Evolutionary conservation across 1,284 basidiomycete species (phyloP).

Genomic region (Ustilago loliicola): DNA sequence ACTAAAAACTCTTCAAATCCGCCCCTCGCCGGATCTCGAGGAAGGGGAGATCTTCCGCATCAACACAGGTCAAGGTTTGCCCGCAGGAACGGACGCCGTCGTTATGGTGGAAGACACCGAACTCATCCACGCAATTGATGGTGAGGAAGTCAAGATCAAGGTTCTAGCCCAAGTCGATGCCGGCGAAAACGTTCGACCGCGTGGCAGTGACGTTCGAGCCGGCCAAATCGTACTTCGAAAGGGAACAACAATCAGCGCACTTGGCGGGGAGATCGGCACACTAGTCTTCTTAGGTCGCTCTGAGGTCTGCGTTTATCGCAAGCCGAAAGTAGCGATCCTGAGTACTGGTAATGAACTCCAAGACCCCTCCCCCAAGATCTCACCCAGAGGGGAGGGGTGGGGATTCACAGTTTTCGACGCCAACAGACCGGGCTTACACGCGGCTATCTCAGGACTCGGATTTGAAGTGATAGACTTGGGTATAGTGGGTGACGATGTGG

Average conservation of each 20-base stretch:
- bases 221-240: constrained; percentile 79
- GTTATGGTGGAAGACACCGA: constrained; percentile 93
- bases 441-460: constrained; percentile 79
- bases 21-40: constrained; percentile 2
- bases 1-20: constrained; percentile 59
- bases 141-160: constrained; percentile 80
- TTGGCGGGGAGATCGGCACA: constrained; percentile 88
- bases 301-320: constrained; percentile 78
- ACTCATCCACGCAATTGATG: constrained; percentile 74
- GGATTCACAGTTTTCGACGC: constrained; percentile 75
- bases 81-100: constrained; percentile 80
- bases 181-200: constrained; percentile 81
- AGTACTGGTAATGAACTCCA: constrained; percentile 87
- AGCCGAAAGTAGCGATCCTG: constrained; percentile 82
- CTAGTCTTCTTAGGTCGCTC: constrained; percentile 80
- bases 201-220: constrained; percentile 80
- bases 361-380: constrained; percentile 74
- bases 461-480: constrained; percentile 85
- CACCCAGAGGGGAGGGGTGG: constrained; percentile 28
- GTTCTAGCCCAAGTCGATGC: constrained; percentile 77
- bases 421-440: constrained; percentile 82
- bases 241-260: constrained; percentile 76
- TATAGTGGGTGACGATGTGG: constrained; percentile 79
- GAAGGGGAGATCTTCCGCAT: constrained; percentile 57
- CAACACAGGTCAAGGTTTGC: constrained; percentile 75